phyloP scores from a whole-genome alignment of 2,329 filamentous ascomycete species.

The Alternaria brassicicola region DNA sequence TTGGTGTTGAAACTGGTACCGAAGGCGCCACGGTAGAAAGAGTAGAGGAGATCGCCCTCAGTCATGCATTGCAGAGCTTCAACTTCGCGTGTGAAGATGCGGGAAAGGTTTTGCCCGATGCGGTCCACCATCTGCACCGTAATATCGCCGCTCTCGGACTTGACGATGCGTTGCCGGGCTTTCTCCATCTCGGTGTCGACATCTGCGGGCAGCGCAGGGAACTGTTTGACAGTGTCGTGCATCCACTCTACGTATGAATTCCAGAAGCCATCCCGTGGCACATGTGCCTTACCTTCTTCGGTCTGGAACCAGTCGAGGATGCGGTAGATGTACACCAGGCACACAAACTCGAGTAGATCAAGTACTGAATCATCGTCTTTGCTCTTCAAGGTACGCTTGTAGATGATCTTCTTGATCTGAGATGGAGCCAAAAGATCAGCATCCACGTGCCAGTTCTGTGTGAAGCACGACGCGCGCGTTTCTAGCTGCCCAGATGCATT shows the following conservation, averaged over 20 bases:
- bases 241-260: constrained; percentile 12
- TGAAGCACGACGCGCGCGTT: constrained; percentile 9
- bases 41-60: constrained; percentile 10
- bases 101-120: constrained; percentile 8
- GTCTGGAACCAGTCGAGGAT: constrained; percentile 8
- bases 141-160: constrained; percentile 8
- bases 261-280: constrained; percentile 10
- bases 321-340: constrained; percentile 9
- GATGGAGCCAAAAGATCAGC: constrained; percentile 4
- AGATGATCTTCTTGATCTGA: constrained; percentile 8
- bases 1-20: constrained; percentile 13
- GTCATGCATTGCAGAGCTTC: constrained; percentile 14
- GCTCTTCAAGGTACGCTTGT: constrained; percentile 11
- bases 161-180: constrained; percentile 5
- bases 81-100: constrained; percentile 8
- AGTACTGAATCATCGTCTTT: constrained; percentile 11
- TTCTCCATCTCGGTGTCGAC: constrained; percentile 8
- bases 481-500: constrained; percentile 3
- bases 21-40: constrained; percentile 6
- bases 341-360: constrained; percentile 9
- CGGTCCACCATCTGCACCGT: constrained; percentile 13
- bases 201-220: constrained; percentile 3
- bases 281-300: constrained; percentile 7
- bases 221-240: constrained; percentile 7
- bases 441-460: constrained; percentile 11